Percentiles rank a stretch among this genome's conserved stretches.
Conservation (phyloP, 805 yeast genomes). For the Kuraishia molischiana region DNA sequence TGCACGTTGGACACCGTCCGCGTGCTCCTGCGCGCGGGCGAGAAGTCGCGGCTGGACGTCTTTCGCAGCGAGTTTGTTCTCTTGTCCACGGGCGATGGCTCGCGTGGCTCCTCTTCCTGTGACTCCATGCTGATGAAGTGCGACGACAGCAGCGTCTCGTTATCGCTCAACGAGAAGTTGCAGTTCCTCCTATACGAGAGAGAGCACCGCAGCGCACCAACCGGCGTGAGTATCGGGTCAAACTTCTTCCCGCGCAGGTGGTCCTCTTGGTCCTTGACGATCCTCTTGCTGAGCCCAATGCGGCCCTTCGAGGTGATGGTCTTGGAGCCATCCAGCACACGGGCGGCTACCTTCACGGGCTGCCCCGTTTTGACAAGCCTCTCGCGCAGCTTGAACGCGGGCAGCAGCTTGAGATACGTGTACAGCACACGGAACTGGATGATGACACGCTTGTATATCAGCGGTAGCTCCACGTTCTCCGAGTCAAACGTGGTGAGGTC, state of each 20-base stretch:
- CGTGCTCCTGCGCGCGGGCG: conserved; percentile 11
- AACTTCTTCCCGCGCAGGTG: conserved; percentile 52
- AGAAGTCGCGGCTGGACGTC: conserved; percentile 5
- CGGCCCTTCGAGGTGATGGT: conserved; percentile 78
- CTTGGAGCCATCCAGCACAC: conserved; percentile 66
- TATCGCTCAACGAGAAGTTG: conserved; percentile 56
- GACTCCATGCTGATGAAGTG: conserved; percentile 44
- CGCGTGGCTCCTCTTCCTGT: conserved; percentile 4
- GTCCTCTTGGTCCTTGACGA: conserved; percentile 7
- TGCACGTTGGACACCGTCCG: conserved; percentile 31
- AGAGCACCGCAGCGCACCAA: conserved; percentile 65
- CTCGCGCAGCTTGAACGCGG: conserved; percentile 53
- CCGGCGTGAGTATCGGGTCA: conserved; percentile 62
- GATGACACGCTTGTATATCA: conserved; percentile 65
- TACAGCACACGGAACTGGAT: conserved; percentile 66
- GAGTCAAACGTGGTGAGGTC: conserved; percentile 35
- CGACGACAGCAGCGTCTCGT: conserved; percentile 51
- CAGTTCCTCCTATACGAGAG: conserved; percentile 73
- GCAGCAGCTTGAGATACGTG: conserved; percentile 58
- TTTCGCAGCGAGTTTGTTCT: conserved; percentile 6
- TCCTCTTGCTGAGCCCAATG: conserved; percentile 64
- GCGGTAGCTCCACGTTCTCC: conserved; percentile 45
- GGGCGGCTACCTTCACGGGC: conserved; percentile 41
- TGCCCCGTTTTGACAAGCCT: conserved; percentile 25
- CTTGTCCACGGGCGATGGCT: conserved; percentile 5